Evolutionary conservation across 208 protist genomes (phyloP).

Genomic region (Leishmania braziliensis): DNA sequence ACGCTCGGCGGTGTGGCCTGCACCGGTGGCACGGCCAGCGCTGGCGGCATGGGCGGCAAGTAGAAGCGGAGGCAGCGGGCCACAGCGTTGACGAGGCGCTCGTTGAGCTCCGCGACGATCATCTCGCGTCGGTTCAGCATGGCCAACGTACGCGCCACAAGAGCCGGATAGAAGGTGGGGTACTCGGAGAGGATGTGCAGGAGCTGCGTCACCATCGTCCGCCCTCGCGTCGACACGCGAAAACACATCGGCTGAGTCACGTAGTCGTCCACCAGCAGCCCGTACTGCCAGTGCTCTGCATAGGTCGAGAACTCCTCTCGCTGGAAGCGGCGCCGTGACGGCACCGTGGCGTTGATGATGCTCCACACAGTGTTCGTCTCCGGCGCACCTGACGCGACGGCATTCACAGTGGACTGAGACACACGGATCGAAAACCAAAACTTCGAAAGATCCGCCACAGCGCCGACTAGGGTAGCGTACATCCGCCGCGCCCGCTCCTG

Average conservation of each 20-base stretch:
- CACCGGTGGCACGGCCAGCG: slow-evolving; percentile 3
- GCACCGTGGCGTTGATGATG: slow-evolving; percentile 51
- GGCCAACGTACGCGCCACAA: slow-evolving; percentile 63
- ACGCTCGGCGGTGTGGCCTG: neutral
- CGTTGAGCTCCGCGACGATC: slow-evolving; percentile 52
- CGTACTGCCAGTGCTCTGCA: slow-evolving; percentile 77
- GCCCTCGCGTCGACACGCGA: slow-evolving; percentile 25
- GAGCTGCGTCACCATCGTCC: slow-evolving; percentile 66
- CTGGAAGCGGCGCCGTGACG: slow-evolving; percentile 58
- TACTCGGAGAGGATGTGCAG: slow-evolving; percentile 57
- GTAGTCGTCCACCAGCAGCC: slow-evolving; percentile 75
- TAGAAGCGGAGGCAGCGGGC: slow-evolving; percentile 60
- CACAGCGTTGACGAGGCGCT: slow-evolving; percentile 53
- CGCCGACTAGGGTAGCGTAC: slow-evolving; percentile 64
- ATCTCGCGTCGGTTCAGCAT: slow-evolving; percentile 46
- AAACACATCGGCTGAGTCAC: slow-evolving; percentile 60
- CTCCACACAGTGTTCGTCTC: slow-evolving; percentile 40
- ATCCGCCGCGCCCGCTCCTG: slow-evolving; percentile 22
- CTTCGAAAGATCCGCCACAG: slow-evolving; percentile 69
- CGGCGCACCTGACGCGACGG: slow-evolving; percentile 31
- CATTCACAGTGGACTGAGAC: slow-evolving; percentile 26
- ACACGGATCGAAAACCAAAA: slow-evolving; percentile 40
- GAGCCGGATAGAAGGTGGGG: slow-evolving; percentile 68
- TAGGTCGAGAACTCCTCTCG: slow-evolving; percentile 55
- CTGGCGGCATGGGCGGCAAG: slow-evolving; percentile 33